These are phyloP conservation scores for Neurospora africana DNA, from an alignment of 495 filamentous ascomycete species.

Conservation along the genomic window DNA sequence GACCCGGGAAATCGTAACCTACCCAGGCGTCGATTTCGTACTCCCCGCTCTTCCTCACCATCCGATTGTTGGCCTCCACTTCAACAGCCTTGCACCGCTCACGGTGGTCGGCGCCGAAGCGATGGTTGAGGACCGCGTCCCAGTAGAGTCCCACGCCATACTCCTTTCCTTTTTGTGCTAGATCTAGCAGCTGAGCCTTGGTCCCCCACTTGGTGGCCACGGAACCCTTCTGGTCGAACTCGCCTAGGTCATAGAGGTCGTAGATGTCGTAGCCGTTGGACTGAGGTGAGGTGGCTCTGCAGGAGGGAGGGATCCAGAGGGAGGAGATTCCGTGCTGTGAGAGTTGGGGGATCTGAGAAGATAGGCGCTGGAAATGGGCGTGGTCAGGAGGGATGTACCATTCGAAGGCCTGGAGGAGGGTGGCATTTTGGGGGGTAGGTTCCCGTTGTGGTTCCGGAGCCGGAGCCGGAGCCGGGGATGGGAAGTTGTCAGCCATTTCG, in stretches of 20 bases:
- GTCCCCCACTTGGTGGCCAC: constrained; percentile 64
- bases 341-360: constrained; percentile 40
- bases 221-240: constrained; percentile 63
- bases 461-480: background rate
- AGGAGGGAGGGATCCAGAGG: constrained; percentile 61
- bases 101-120: constrained; percentile 54
- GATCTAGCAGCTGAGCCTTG: constrained; percentile 48
- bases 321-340: constrained; percentile 53
- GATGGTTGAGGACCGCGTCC: constrained; percentile 72
- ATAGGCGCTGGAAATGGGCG: constrained; percentile 54
- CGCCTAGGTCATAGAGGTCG: constrained; percentile 65
- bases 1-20: constrained; percentile 53
- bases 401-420: constrained; percentile 64
- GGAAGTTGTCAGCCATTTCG: background rate
- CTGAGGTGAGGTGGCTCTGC: constrained; percentile 52
- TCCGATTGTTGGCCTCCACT: constrained; percentile 51
- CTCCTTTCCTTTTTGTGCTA: constrained; percentile 41
- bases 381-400: constrained; percentile 61
- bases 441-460: background rate
- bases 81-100: constrained; percentile 51
- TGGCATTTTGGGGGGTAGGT: constrained; percentile 36
- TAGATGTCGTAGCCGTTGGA: constrained; percentile 74
- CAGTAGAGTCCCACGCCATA: constrained; percentile 52
- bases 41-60: constrained; percentile 42
- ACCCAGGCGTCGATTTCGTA: constrained; percentile 61